Evolutionary conservation across 208 protist genomes (phyloP).

Genomic region (Giardia muris): DNA sequence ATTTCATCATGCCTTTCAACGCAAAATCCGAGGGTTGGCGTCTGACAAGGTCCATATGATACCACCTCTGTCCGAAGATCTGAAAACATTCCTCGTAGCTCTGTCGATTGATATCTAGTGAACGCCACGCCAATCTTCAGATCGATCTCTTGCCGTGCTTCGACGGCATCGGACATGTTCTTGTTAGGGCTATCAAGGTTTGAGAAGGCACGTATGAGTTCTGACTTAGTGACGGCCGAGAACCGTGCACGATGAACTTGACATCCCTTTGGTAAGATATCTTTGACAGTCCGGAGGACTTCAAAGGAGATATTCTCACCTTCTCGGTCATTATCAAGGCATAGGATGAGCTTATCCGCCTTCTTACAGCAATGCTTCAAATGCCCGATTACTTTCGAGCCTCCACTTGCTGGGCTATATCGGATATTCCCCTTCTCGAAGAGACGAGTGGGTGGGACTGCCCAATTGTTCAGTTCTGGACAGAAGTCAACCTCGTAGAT

Average conservation of each 20-base stretch:
- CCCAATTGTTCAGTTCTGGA: slow-evolving; percentile 5
- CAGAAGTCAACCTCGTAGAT: slow-evolving; percentile 34
- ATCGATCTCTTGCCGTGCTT: slow-evolving; percentile 74
- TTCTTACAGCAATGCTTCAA: neutral
- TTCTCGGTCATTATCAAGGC: slow-evolving; percentile 81
- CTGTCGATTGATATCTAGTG: slow-evolving; percentile 54
- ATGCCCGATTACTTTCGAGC: neutral
- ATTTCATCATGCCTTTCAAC: slow-evolving; percentile 66
- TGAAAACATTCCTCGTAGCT: slow-evolving; percentile 44
- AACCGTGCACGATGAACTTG: slow-evolving; percentile 65
- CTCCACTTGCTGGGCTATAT: neutral
- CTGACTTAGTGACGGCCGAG: slow-evolving; percentile 57
- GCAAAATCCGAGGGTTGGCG: slow-evolving; percentile 69
- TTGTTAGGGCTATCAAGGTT: slow-evolving; percentile 65
- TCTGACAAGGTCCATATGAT: slow-evolving; percentile 83
- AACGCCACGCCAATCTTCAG: slow-evolving; percentile 77
- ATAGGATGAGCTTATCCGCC: slow-evolving; percentile 62
- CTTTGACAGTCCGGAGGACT: slow-evolving; percentile 58
- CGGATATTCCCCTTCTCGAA: slow-evolving; percentile 15
- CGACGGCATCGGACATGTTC: slow-evolving; percentile 66
- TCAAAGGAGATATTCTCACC: slow-evolving; percentile 90
- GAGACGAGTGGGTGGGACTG: neutral
- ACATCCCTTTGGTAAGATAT: slow-evolving; percentile 29
- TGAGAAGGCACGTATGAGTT: slow-evolving; percentile 59
- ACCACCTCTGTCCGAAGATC: slow-evolving; percentile 64